A percentile compares a stretch with the other conserved stretches of the same genome.
Conservation (phyloP, 441 rosid genomes). For the Brassica hybrid region DNA sequence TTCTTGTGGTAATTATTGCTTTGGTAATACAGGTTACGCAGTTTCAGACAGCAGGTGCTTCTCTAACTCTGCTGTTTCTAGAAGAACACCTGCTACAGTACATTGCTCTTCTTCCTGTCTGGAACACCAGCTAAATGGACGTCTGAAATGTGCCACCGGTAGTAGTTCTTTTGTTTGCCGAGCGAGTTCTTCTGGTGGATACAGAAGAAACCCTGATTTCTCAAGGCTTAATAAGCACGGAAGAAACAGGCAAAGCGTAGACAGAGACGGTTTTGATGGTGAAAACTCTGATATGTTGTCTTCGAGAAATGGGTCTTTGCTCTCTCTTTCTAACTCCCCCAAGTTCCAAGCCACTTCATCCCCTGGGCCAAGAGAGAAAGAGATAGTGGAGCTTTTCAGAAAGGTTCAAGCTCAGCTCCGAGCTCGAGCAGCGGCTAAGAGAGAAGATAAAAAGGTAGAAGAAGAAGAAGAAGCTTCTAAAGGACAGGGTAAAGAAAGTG, state of each 20-base stretch:
- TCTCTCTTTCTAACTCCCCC: constrained; percentile 58
- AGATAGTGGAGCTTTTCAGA: constrained; percentile 77
- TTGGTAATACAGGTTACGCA: constrained; percentile 53
- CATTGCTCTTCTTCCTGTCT: constrained; percentile 34
- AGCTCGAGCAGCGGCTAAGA: constrained; percentile 67
- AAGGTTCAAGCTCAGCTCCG: constrained; percentile 83
- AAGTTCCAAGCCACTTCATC: constrained; percentile 68
- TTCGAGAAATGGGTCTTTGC: constrained; percentile 62
- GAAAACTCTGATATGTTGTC: constrained; percentile 58
- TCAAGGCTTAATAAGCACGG: constrained; percentile 57
- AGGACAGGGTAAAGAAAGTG: constrained; percentile 61
- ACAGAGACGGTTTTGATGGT: constrained; percentile 49
- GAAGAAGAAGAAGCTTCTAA: constrained; percentile 54
- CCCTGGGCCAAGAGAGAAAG: constrained; percentile 76
- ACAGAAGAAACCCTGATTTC: constrained; percentile 71
- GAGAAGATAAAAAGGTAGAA: constrained; percentile 60
- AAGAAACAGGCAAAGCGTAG: constrained; percentile 56
- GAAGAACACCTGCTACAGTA: constrained; percentile 48
- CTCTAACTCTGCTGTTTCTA: constrained; percentile 49
- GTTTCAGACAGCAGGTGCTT: constrained; percentile 50
- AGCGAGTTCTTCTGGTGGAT: constrained; percentile 63
- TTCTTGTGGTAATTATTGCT: not conserved
- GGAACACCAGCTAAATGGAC: constrained; percentile 41
- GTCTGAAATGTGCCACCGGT: constrained; percentile 43
- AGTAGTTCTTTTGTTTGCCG: constrained; percentile 58